These are phyloP conservation scores for Penicillium samsonianum DNA, from an alignment of 495 filamentous ascomycete genomes.

Conservation along the genomic window DNA sequence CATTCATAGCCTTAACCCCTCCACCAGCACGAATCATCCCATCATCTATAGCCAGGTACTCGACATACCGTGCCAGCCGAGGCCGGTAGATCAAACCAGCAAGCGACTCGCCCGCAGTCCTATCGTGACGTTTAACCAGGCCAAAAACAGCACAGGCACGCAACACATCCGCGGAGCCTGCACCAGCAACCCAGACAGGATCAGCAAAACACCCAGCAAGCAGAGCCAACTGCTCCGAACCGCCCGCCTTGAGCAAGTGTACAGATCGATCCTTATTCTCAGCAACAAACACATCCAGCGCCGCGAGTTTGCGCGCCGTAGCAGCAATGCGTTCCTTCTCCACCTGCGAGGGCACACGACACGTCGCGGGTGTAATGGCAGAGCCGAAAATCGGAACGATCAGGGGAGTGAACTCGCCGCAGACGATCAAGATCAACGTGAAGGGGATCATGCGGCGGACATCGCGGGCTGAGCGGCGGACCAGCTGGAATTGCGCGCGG, in stretches of 20 bases:
- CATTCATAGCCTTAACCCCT: slow-evolving; percentile 51
- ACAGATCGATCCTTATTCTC: slow-evolving; percentile 11
- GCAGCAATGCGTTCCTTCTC: slow-evolving; percentile 52
- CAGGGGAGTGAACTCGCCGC: slow-evolving; percentile 83
- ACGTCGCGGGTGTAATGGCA: slow-evolving; percentile 71
- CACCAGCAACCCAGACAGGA: slow-evolving; percentile 22
- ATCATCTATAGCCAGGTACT: slow-evolving; percentile 63
- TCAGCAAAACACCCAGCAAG: slow-evolving; percentile 28
- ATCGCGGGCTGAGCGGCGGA: slow-evolving; percentile 67
- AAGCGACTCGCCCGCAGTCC: slow-evolving; percentile 24
- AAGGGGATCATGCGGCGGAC: slow-evolving; percentile 74
- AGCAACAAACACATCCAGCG: slow-evolving; percentile 25
- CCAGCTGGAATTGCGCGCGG: slow-evolving; percentile 64
- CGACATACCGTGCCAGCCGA: slow-evolving; percentile 43
- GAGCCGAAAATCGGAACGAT: slow-evolving; percentile 68
- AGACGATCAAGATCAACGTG: slow-evolving; percentile 66
- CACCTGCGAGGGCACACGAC: slow-evolving; percentile 75
- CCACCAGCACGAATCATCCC: slow-evolving; percentile 52
- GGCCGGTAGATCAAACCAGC: slow-evolving; percentile 42
- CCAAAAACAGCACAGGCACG: slow-evolving; percentile 46
- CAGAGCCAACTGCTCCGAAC: slow-evolving; percentile 30
- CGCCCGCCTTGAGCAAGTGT: slow-evolving; percentile 13
- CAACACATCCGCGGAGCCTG: slow-evolving; percentile 30
- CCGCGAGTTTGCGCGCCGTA: slow-evolving; percentile 44
- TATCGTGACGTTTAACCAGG: slow-evolving; percentile 46